A percentile compares a stretch with the other conserved stretches of the same genome.
Evolutionary conservation across 495 filamentous ascomycete species (phyloP).

Genomic region (Penicillium goetzii): DNA sequence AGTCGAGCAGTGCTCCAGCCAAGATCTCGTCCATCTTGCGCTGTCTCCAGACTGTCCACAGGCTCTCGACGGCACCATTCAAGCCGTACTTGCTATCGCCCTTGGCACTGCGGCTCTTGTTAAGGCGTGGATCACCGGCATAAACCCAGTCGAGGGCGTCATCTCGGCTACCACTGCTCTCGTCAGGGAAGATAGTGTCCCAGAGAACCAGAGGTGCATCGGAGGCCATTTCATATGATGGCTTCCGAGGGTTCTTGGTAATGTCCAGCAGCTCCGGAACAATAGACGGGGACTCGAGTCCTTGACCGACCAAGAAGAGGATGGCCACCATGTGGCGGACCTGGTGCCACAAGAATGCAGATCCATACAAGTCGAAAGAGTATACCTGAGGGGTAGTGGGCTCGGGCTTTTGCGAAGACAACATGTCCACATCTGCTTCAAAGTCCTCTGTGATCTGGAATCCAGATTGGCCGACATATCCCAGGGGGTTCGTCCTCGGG

Average conservation of each 20-base stretch:
- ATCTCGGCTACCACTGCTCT: conserved; percentile 46
- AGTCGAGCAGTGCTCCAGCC: conserved; percentile 65
- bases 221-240: conserved; percentile 85
- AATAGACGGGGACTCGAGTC: conserved; percentile 74
- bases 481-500: conserved; percentile 48
- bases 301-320: conserved; percentile 89
- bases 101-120: conserved; percentile 35
- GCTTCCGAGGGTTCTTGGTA: conserved; percentile 66
- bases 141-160: conserved; percentile 83
- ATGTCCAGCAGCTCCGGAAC: conserved; percentile 75
- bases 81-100: conserved; percentile 61
- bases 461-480: conserved; percentile 38
- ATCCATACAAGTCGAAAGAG: conserved; percentile 81
- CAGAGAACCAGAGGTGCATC: conserved; percentile 90
- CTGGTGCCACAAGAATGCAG: conserved; percentile 98
- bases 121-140: conserved; percentile 57
- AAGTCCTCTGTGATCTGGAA: conserved; percentile 36
- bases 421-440: conserved; percentile 22
- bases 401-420: conserved; percentile 21
- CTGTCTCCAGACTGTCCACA: conserved; percentile 83
- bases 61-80: conserved; percentile 67
- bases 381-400: conserved; percentile 67
- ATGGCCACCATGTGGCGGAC: conserved; percentile 89
- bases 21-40: conserved; percentile 89
- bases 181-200: conserved; percentile 88